These are phyloP conservation scores for Dryas octopetala DNA, from an alignment of 306 rosid genomes.

Conservation along the genomic window DNA sequence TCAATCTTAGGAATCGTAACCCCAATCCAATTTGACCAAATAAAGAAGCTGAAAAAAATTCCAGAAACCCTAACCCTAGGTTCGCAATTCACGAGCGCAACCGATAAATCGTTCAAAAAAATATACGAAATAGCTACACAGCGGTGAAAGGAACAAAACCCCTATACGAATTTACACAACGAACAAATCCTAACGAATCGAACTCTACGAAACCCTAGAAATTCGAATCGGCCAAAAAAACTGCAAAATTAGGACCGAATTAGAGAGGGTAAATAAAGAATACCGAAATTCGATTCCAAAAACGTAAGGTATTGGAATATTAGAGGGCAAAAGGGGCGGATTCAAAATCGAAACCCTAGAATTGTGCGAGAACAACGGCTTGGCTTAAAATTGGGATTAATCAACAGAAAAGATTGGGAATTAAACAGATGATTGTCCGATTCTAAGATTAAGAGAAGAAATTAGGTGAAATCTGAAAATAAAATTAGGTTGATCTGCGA, in stretches of 20 bases:
- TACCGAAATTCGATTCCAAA: not conserved
- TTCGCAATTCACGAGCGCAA: not conserved
- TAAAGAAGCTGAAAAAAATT: not conserved
- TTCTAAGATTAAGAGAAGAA: conserved; percentile 21
- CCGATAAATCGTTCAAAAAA: conserved; percentile 15
- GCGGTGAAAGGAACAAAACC: conserved; percentile 17
- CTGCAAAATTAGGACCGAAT: conserved; percentile 16
- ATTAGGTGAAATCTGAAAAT: conserved; percentile 8
- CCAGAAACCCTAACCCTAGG: conserved; percentile 57
- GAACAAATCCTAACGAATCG: conserved; percentile 18
- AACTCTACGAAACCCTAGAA: conserved; percentile 49
- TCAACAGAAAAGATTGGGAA: conserved; percentile 12
- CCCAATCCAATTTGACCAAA: conserved; percentile 41
- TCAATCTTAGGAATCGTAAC: conserved; percentile 5
- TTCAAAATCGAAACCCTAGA: conserved; percentile 53
- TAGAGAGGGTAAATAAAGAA: conserved; percentile 13
- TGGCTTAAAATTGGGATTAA: conserved; percentile 31
- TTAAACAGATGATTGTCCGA: conserved; percentile 25
- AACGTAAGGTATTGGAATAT: conserved; percentile 17
- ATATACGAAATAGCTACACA: not conserved
- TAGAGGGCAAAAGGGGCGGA: conserved; percentile 9
- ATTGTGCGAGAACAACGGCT: not conserved
- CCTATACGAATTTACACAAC: conserved; percentile 24
- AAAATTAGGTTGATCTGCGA: conserved; percentile 13
- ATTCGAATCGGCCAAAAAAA: conserved; percentile 21